Percentiles rank a stretch among this genome's conserved stretches.
These are phyloP conservation scores for Psilocybe subaeruginosa DNA, from an alignment of 768 basidiomycete genomes.

Conservation along the genomic window DNA sequence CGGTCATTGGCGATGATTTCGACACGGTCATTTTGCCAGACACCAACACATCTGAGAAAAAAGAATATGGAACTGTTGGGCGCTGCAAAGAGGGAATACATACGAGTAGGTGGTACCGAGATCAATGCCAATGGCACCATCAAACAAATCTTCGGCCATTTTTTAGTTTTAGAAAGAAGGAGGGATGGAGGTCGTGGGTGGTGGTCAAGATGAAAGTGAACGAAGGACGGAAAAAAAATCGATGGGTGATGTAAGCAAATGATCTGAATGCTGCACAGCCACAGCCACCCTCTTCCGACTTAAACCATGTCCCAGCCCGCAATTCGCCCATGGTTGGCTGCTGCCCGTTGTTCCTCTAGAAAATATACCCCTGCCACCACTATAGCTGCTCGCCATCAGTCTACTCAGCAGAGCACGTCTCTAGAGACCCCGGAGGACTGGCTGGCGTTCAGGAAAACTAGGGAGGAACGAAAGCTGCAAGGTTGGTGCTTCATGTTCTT, in stretches of 20 bases:
- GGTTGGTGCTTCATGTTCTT: constrained; percentile 20
- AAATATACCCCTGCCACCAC: constrained; percentile 15
- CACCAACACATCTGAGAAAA: constrained; percentile 87
- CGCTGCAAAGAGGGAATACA: constrained; percentile 29
- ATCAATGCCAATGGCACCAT: constrained; percentile 97
- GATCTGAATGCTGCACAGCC: constrained; percentile 47
- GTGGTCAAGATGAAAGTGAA: constrained; percentile 41
- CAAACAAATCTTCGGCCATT: constrained; percentile 88
- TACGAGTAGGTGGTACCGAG: constrained; percentile 94
- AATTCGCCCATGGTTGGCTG: constrained; percentile 39
- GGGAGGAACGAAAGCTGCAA: constrained; percentile 59
- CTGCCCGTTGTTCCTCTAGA: constrained; percentile 32
- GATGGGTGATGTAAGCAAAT: constrained; percentile 61
- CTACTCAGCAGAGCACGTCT: constrained; percentile 27
- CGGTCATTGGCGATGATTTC: constrained; percentile 98
- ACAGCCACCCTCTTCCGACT: constrained; percentile 29
- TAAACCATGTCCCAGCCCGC: constrained; percentile 39
- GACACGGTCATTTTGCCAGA: constrained; percentile 99
- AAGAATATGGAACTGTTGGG: constrained; percentile 29
- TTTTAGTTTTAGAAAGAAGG: constrained; percentile 46
- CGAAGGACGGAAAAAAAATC: constrained; percentile 50
- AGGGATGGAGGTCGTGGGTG: constrained; percentile 32
- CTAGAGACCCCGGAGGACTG: constrained; percentile 64
- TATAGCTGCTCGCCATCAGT: constrained; percentile 25
- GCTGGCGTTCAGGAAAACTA: constrained; percentile 60